These are phyloP conservation scores for Didymella exigua DNA, from an alignment of 2,329 filamentous ascomycete genomes.

Conservation along the genomic window DNA sequence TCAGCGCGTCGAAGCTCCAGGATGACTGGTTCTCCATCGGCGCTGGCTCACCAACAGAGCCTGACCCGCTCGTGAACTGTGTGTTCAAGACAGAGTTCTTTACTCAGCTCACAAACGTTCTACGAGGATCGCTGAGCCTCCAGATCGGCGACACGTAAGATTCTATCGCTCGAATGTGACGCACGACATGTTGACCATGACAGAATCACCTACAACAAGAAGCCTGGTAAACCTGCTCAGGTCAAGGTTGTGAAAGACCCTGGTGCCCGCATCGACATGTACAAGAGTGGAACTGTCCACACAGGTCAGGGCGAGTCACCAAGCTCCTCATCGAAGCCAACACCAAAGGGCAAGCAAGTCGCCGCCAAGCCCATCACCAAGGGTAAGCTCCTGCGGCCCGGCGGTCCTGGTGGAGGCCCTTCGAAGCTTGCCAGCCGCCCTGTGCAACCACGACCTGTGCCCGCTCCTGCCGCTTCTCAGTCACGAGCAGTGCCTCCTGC, in stretches of 20 bases:
- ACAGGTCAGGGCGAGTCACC: slow-evolving; percentile 83
- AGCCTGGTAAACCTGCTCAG: slow-evolving; percentile 86
- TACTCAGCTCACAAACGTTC: slow-evolving; percentile 81
- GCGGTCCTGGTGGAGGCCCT: slow-evolving; percentile 80
- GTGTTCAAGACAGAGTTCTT: slow-evolving; percentile 97
- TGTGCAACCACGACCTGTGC: slow-evolving; percentile 45
- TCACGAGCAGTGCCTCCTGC: slow-evolving; percentile 57
- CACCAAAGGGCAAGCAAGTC: slow-evolving; percentile 84
- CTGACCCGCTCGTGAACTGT: slow-evolving; percentile 92
- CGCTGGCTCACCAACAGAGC: slow-evolving; percentile 85
- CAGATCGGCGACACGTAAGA: slow-evolving; percentile 74
- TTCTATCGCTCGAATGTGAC: neutral
- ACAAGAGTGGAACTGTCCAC: slow-evolving; percentile 93
- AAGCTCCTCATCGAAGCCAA: slow-evolving; percentile 80
- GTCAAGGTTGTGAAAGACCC: slow-evolving; percentile 94
- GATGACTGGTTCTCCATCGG: slow-evolving; percentile 98
- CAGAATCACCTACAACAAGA: slow-evolving; percentile 93
- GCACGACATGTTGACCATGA: slow-evolving; percentile 28
- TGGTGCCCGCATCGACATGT: slow-evolving; percentile 74
- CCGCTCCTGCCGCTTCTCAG: slow-evolving; percentile 44
- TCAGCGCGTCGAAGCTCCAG: slow-evolving; percentile 78
- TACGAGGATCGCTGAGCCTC: slow-evolving; percentile 80
- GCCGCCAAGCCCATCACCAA: slow-evolving; percentile 89
- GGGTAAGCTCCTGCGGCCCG: slow-evolving; percentile 89
- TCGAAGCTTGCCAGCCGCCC: slow-evolving; percentile 69